A percentile compares a stretch with the other conserved stretches of the same genome.
These are phyloP conservation scores for Raffaelea ambrosiae DNA, from an alignment of 2,329 filamentous ascomycete species.

Conservation along the genomic window DNA sequence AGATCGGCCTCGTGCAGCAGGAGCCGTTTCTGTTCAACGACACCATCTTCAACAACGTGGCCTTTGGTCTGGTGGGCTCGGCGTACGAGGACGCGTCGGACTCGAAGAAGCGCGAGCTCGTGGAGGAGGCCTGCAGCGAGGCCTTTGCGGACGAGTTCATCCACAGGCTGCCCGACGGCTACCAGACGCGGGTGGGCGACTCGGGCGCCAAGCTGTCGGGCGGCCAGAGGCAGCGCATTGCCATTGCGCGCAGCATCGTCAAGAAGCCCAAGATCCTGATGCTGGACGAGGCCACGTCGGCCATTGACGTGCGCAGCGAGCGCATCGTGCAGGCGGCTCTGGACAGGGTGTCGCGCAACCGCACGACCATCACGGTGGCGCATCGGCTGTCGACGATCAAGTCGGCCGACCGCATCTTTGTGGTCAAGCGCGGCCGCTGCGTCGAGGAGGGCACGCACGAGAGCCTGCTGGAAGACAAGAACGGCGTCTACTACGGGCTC, in stretches of 20 bases:
- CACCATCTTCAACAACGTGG: constrained; percentile 41
- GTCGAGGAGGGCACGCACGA: constrained; percentile 71
- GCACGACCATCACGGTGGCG: constrained; percentile 76
- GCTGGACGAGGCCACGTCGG: constrained; percentile 62
- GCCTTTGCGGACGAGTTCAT: constrained; percentile 53
- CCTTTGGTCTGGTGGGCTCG: constrained; percentile 33
- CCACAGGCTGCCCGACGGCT: constrained; percentile 20
- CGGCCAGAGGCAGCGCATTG: constrained; percentile 63
- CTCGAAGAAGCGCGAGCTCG: constrained; percentile 34
- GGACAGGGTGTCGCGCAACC: constrained; percentile 49
- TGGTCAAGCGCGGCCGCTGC: constrained; percentile 61
- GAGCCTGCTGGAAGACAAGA: constrained; percentile 51
- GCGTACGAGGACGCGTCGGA: constrained; percentile 13
- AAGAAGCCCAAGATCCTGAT: constrained; percentile 58
- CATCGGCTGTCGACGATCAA: constrained; percentile 53
- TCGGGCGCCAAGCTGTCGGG: constrained; percentile 49
- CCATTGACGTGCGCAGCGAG: constrained; percentile 58
- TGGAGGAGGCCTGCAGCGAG: constrained; percentile 45
- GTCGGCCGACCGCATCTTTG: constrained; percentile 70
- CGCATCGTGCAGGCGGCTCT: constrained; percentile 56
- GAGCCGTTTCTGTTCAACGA: constrained; percentile 30
- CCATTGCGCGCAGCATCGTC: constrained; percentile 64
- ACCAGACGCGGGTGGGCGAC: constrained; percentile 17
- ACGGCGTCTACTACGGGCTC: constrained; percentile 59
- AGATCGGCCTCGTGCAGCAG: constrained; percentile 31